A percentile compares a stretch with the other conserved stretches of the same genome.
Evolutionary conservation across 2,329 filamentous ascomycete species (phyloP).

Genomic region (Fusarium oligoseptatum): DNA sequence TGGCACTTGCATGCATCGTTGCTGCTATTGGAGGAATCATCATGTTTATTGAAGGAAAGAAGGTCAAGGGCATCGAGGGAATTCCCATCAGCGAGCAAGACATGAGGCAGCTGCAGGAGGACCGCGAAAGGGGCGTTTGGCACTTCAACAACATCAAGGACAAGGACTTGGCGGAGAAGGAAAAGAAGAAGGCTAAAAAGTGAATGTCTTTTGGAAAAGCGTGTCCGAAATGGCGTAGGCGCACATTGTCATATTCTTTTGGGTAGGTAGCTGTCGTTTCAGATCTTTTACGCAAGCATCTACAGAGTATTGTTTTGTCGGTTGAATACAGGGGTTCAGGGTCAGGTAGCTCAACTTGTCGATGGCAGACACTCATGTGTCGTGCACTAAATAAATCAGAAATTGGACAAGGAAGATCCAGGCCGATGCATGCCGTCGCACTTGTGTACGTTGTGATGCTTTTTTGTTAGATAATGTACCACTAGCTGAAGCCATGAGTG

Average conservation of each 20-base stretch:
- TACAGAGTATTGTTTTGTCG: not conserved
- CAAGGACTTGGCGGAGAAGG: constrained; percentile 44
- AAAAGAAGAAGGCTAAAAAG: constrained; percentile 43
- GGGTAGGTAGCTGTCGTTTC: constrained; percentile 7
- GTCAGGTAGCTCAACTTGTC: not conserved
- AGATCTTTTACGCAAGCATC: not conserved
- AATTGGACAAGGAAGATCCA: not conserved
- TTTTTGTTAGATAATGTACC: not conserved
- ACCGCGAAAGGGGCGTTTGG: constrained; percentile 67
- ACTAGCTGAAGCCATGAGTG: not conserved
- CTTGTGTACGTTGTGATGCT: not conserved
- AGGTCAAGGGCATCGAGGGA: constrained; percentile 79
- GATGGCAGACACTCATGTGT: not conserved
- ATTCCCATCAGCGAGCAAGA: constrained; percentile 73
- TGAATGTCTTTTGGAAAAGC: not conserved
- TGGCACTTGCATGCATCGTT: constrained; percentile 78
- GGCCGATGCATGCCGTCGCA: not conserved
- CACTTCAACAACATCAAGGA: constrained; percentile 65
- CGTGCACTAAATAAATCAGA: not conserved
- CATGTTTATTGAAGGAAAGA: constrained; percentile 78
- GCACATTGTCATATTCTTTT: not conserved
- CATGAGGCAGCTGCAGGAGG: constrained; percentile 61
- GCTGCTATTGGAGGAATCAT: constrained; percentile 77
- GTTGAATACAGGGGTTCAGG: constrained; percentile 3
- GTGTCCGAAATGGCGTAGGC: not conserved